Evolutionary conservation across 2,329 filamentous ascomycete genomes (phyloP).

Genomic region (Gliomastix tumulicola): DNA sequence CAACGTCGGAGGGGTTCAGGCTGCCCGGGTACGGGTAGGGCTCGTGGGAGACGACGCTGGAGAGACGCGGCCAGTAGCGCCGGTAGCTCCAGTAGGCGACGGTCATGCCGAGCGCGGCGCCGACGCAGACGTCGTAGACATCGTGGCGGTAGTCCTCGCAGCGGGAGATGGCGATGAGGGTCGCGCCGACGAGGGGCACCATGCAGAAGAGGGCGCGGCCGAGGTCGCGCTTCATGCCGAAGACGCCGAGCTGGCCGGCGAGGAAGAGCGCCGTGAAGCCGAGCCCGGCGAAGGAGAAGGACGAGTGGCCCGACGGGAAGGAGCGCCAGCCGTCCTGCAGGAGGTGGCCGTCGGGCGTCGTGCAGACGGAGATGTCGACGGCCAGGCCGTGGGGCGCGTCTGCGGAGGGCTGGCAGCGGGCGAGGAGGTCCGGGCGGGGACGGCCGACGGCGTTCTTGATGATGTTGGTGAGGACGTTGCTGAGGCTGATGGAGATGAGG

Average conservation of each 20-base stretch:
- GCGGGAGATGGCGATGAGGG: slow-evolving; percentile 62
- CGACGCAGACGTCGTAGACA: slow-evolving; percentile 60
- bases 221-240: slow-evolving; percentile 41
- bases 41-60: slow-evolving; percentile 45
- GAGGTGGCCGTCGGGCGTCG: slow-evolving; percentile 59
- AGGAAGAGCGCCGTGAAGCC: slow-evolving; percentile 68
- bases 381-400: slow-evolving; percentile 42
- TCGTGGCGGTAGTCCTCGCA: slow-evolving; percentile 67
- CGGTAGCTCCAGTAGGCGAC: slow-evolving; percentile 62
- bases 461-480: slow-evolving; percentile 78
- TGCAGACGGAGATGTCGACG: slow-evolving; percentile 65
- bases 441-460: slow-evolving; percentile 84
- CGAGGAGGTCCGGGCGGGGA: slow-evolving; percentile 56
- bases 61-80: slow-evolving; percentile 53
- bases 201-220: slow-evolving; percentile 50
- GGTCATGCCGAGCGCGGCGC: slow-evolving; percentile 50
- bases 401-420: slow-evolving; percentile 68
- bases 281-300: slow-evolving; percentile 71
- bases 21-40: slow-evolving; percentile 41
- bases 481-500: slow-evolving; percentile 67
- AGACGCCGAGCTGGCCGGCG: slow-evolving; percentile 58
- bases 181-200: slow-evolving; percentile 52
- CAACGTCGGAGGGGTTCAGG: slow-evolving; percentile 11
- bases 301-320: slow-evolving; percentile 75
- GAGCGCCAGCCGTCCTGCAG: slow-evolving; percentile 80